phyloP scores from a whole-genome alignment of 345 rosid genomes.

The Citrus glauca region DNA sequence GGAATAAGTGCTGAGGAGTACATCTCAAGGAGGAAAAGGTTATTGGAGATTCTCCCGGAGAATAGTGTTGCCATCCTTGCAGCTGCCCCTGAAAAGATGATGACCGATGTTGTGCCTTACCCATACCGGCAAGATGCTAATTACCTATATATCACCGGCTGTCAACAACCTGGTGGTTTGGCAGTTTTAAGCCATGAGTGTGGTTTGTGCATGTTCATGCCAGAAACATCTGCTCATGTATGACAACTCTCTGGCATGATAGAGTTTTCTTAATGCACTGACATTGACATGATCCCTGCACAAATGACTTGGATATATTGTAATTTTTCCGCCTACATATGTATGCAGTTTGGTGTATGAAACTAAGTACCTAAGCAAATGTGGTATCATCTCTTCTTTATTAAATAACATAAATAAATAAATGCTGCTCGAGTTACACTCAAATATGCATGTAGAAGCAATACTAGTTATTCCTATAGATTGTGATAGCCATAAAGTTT shows the following conservation, averaged over 20 bases:
- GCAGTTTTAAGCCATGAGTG: slow-evolving; percentile 68
- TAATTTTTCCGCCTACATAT: not conserved
- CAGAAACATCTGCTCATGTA: slow-evolving; percentile 74
- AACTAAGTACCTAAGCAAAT: not conserved
- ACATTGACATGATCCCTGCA: slow-evolving; percentile 6
- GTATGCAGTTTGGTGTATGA: not conserved
- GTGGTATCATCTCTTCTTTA: not conserved
- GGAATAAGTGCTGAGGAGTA: slow-evolving; percentile 73
- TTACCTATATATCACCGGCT: slow-evolving; percentile 82
- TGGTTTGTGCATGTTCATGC: slow-evolving; percentile 99
- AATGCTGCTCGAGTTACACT: not conserved
- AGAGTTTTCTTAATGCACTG: not conserved
- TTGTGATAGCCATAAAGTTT: not conserved
- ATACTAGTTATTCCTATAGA: not conserved
- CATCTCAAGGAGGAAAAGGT: slow-evolving; percentile 61
- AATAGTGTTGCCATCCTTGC: slow-evolving; percentile 76
- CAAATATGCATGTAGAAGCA: not conserved
- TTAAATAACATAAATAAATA: not conserved
- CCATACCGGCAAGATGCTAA: slow-evolving; percentile 87
- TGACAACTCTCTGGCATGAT: slow-evolving; percentile 13
- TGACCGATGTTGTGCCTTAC: slow-evolving; percentile 94
- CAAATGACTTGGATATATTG: not conserved
- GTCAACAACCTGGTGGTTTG: slow-evolving; percentile 93
- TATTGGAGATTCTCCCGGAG: slow-evolving; percentile 76
- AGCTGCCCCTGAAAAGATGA: slow-evolving; percentile 90